Conservation (phyloP, 2,329 filamentous ascomycete species). For the Epichloe uncinata region DNA sequence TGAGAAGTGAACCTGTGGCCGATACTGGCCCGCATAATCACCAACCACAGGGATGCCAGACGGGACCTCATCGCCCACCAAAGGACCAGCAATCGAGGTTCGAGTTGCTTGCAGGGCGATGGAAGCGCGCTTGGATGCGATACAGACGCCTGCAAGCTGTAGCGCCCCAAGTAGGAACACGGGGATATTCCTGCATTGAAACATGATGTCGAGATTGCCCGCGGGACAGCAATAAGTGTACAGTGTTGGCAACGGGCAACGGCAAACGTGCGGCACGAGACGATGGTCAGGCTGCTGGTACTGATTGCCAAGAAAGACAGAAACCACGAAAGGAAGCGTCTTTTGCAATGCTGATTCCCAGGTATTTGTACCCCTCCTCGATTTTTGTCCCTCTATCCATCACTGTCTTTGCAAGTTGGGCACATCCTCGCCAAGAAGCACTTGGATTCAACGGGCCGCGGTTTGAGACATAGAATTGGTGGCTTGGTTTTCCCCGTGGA, state of each 20-base stretch:
- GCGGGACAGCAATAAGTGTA: not conserved
- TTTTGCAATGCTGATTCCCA: too few relatives aligned
- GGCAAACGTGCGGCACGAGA: not conserved
- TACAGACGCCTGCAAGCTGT: not conserved
- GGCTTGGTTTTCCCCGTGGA: constrained; percentile 1
- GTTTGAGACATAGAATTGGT: not conserved
- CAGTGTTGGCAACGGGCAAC: not conserved
- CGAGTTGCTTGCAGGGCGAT: not conserved
- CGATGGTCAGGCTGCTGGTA: not conserved
- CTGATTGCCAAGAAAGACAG: not conserved
- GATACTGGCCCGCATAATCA: constrained; percentile 10
- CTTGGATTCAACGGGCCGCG: not conserved
- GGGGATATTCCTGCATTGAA: not conserved
- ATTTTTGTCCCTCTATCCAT: not conserved
- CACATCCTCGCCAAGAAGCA: not conserved
- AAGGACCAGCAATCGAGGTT: not conserved
- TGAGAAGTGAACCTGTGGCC: constrained; percentile 6
- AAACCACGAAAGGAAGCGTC: not conserved
- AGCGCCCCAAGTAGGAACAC: not conserved
- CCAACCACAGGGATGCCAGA: constrained; percentile 13
- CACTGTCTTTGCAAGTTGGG: not conserved
- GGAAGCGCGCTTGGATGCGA: not conserved
- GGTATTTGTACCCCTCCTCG: not conserved
- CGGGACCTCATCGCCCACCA: constrained; percentile 7
- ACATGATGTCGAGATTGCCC: not conserved